Conservation (phyloP, 169 alveolate genomes). For the Perkinsus olseni region DNA sequence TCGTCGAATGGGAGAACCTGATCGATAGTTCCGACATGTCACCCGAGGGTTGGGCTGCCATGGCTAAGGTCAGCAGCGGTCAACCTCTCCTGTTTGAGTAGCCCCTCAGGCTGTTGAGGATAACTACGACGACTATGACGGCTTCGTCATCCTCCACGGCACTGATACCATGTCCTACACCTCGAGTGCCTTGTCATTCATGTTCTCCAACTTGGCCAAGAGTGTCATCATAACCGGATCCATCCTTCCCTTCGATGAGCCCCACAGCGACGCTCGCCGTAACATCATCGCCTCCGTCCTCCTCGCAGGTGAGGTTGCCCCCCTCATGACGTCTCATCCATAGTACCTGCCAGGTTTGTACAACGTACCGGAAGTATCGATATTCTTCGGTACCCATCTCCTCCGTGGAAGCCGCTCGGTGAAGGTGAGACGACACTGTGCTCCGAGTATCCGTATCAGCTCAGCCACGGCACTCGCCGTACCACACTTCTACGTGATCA, state of each 20-base stretch:
- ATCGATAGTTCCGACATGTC: slow-evolving; percentile 34
- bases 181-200: slow-evolving; percentile 60
- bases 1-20: slow-evolving; percentile 30
- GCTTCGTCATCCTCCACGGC: slow-evolving; percentile 68
- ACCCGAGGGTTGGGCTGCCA: slow-evolving; percentile 28
- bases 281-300: slow-evolving; percentile 48
- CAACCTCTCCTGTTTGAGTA: background rate
- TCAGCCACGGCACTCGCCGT: too few species aligned
- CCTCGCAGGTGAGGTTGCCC: background rate
- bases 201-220: slow-evolving; percentile 56
- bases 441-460: too few species aligned
- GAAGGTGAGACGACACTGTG: slow-evolving; percentile 32
- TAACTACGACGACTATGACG: slow-evolving; percentile 54
- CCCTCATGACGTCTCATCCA: background rate
- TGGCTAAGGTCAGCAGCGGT: slow-evolving; percentile 38
- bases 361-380: slow-evolving; percentile 61
- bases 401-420: slow-evolving; percentile 52
- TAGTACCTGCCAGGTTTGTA: slow-evolving; percentile 56
- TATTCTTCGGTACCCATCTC: slow-evolving; percentile 52
- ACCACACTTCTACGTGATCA: too few species aligned
- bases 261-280: slow-evolving; percentile 58
- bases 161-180: slow-evolving; percentile 80
- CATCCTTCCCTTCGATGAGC: slow-evolving; percentile 50
- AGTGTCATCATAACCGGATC: slow-evolving; percentile 69
- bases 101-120: slow-evolving; percentile 26